Evolutionary conservation across 2,329 filamentous ascomycete genomes (phyloP), one percentile per base, ranked within the genome.

Genomic region (Incumbomyces delicatus): DNA sequence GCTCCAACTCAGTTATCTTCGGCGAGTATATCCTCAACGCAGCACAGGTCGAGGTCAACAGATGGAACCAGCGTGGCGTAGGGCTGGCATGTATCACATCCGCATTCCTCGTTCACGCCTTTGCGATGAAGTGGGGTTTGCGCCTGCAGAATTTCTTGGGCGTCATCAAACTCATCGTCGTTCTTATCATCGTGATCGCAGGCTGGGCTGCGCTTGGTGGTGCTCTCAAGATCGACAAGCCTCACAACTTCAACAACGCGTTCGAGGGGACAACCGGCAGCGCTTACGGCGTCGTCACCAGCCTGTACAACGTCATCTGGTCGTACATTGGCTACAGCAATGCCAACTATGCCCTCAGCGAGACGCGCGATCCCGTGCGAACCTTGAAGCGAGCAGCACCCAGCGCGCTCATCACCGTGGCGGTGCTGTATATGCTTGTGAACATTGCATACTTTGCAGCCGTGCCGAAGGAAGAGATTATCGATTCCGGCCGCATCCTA

Each of bases 361-460:
- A 78, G 61, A 75, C 77, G 18, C 71, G 66, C 49, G 71, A 78
- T 54, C 77, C 77, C 0, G 68, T 74, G n/a, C 70, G 69, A 30
- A 81, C 77, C 0, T 65, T 81, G 42, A 75, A 74, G 54, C 67
- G 75, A 31, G 77, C 76, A 0, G 75, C 75, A 0, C 75, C 76
- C 0, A 52, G 74, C 2, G 77, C 75, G 1, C 68, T 80, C 7
- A 61, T 64, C n/a, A 65, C 72, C 7, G 73, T 77, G n/a, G 71
- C 72, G 0, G 58, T 76, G 18, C 60, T 75, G 1, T 80, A 80
- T 57, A 72, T 79, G 60, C 65, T 78, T 35, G 68, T 72, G 59
- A 79, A 78, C 57, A 67, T 78, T 30, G 73, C 76, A 16, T 79
- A 78, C 60, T 78, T 80, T 53, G 71, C 75, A 2, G 76, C 75